A percentile compares a stretch with the other conserved stretches of the same genome.
Evolutionary conservation across 345 rosid species (phyloP).

Genomic region (Heritiera littoralis): DNA sequence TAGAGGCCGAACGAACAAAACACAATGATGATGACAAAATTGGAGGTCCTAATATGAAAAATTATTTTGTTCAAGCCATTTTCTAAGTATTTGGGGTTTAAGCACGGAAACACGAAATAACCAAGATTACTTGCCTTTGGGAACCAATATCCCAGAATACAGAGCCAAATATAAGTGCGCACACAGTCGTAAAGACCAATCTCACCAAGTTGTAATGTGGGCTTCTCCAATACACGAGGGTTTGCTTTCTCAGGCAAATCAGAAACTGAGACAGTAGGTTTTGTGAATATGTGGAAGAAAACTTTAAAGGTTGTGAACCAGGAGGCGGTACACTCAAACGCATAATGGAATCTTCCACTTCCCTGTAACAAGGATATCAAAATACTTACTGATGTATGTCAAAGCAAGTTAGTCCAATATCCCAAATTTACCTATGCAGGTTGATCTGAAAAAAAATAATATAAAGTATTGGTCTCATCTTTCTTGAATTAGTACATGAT

Average conservation of each 20-base stretch:
- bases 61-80: not conserved
- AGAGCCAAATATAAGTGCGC: slow-evolving; percentile 72
- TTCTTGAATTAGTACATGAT: not conserved
- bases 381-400: not conserved
- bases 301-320: slow-evolving; percentile 64
- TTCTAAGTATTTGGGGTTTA: not conserved
- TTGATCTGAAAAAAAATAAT: not conserved
- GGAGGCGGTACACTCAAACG: slow-evolving; percentile 56
- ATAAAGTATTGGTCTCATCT: not conserved
- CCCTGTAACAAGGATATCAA: slow-evolving; percentile 40
- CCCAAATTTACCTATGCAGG: not conserved
- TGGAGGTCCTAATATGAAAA: not conserved
- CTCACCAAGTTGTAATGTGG: slow-evolving; percentile 81
- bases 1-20: not conserved
- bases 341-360: slow-evolving; percentile 62
- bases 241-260: slow-evolving; percentile 78
- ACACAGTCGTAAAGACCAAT: slow-evolving; percentile 51
- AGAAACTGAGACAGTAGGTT: slow-evolving; percentile 50
- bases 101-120: not conserved
- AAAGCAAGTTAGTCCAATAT: not conserved
- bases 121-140: slow-evolving; percentile 40
- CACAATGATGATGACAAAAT: not conserved
- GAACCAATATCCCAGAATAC: slow-evolving; percentile 81
- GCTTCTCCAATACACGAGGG: slow-evolving; percentile 94
- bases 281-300: slow-evolving; percentile 58